phyloP scores from a whole-genome alignment of 2,329 filamentous ascomycete species.

The Pseudopithomyces chartarum region DNA sequence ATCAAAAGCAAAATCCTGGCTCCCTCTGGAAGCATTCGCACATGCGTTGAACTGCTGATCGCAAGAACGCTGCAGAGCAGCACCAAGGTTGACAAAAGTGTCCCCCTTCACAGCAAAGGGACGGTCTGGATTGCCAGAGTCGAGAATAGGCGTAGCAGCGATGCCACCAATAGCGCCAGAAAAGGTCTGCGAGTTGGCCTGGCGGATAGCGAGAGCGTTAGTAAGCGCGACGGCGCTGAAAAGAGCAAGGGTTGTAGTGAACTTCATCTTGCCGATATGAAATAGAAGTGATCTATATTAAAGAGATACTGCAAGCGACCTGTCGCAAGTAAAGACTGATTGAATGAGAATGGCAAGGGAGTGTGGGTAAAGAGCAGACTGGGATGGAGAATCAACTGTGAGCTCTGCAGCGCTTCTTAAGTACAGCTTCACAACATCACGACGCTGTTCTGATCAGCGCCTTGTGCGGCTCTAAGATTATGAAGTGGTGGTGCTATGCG shows the following conservation, averaged over 20 bases:
- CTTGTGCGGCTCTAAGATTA: constrained; percentile 8
- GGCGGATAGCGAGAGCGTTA: constrained; percentile 29
- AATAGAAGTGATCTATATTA: not conserved
- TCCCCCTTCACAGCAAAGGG: constrained; percentile 38
- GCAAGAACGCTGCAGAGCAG: constrained; percentile 65
- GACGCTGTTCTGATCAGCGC: not conserved
- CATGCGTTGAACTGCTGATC: constrained; percentile 68
- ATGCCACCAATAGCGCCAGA: constrained; percentile 58
- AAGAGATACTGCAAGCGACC: constrained; percentile 16
- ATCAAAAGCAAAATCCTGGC: constrained; percentile 47
- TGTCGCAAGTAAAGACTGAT: constrained; percentile 27
- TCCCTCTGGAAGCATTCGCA: constrained; percentile 60
- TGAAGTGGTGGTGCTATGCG: constrained; percentile 20
- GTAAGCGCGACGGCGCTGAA: constrained; percentile 23
- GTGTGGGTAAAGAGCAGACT: not conserved
- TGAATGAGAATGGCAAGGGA: constrained; percentile 10
- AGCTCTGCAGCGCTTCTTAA: constrained; percentile 9
- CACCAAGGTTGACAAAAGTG: constrained; percentile 59
- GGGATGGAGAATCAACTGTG: constrained; percentile 14
- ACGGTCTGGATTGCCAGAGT: constrained; percentile 56
- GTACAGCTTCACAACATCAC: constrained; percentile 14
- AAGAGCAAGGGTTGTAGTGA: constrained; percentile 21
- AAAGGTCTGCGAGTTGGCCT: constrained; percentile 43
- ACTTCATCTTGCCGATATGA: constrained; percentile 29
- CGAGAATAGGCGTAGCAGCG: constrained; percentile 56